These are phyloP conservation scores for Leccinum subgranulosum DNA, from an alignment of 768 basidiomycete genomes.

Conservation along the genomic window DNA sequence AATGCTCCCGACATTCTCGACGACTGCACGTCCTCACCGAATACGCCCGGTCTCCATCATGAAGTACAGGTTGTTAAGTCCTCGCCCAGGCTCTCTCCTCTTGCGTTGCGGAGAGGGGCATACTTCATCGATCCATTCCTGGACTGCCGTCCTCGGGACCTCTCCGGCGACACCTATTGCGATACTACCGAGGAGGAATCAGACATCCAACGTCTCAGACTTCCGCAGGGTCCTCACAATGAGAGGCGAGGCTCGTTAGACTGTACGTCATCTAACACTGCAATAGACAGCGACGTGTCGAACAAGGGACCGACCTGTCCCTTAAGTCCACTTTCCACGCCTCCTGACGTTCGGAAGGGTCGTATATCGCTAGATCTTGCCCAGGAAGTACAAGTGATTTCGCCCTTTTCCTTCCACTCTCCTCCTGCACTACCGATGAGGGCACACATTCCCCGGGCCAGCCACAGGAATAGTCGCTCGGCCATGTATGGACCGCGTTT, in stretches of 20 bases:
- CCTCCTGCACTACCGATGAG: slow-evolving; percentile 2
- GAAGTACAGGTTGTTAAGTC: neutral
- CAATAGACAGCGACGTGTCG: neutral
- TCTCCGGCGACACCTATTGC: slow-evolving; percentile 8
- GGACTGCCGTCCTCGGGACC: slow-evolving; percentile 1
- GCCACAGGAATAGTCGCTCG: slow-evolving; percentile 4
- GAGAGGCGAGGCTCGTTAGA: neutral
- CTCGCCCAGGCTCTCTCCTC: neutral
- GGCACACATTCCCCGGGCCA: neutral
- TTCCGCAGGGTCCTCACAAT: neutral
- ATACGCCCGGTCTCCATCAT: neutral
- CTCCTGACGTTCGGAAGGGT: neutral
- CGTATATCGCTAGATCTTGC: neutral
- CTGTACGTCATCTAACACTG: neutral
- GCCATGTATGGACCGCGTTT: neutral
- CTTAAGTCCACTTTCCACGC: neutral
- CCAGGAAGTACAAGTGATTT: neutral
- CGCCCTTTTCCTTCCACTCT: neutral
- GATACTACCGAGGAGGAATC: neutral
- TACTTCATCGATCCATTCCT: slow-evolving; percentile 1
- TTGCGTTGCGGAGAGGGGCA: neutral
- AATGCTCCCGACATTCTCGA: neutral
- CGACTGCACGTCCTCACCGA: neutral
- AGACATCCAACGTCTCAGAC: neutral
- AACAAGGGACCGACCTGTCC: slow-evolving; percentile 6